Percentiles rank a stretch among this genome's conserved stretches.
phyloP scores from a whole-genome alignment of 306 rosid species.

The Cicer yamashitae region DNA sequence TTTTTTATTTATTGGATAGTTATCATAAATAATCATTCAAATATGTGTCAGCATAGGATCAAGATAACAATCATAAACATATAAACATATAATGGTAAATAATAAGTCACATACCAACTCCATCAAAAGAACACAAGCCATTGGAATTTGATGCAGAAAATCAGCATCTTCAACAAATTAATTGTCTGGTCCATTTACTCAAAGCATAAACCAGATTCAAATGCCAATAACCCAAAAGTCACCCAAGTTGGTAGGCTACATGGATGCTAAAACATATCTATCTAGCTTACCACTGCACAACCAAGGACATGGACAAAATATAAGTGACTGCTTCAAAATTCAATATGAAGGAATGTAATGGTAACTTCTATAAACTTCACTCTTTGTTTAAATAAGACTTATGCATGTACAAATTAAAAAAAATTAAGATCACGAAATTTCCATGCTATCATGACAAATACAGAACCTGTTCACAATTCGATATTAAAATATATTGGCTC shows the following conservation, averaged over 20 bases:
- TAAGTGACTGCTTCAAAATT: constrained; percentile 19
- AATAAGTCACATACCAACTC: constrained; percentile 18
- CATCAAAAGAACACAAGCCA: background rate
- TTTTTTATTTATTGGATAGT: background rate
- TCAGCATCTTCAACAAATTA: constrained; percentile 6
- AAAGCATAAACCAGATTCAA: constrained; percentile 10
- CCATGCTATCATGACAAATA: background rate
- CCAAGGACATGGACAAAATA: constrained; percentile 16
- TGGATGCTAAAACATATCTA: constrained; percentile 7
- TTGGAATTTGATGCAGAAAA: constrained; percentile 10
- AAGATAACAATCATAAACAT: background rate
- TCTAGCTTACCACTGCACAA: constrained; percentile 12
- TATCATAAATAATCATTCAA: constrained; percentile 9
- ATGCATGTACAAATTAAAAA: background rate
- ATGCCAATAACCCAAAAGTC: constrained; percentile 21
- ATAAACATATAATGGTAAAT: background rate
- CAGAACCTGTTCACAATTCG: constrained; percentile 24
- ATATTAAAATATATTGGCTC: constrained; percentile 10
- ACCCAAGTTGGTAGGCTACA: constrained; percentile 13
- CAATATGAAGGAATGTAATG: constrained; percentile 3
- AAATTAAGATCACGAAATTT: background rate
- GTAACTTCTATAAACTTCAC: constrained; percentile 2
- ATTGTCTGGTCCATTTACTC: constrained; percentile 9
- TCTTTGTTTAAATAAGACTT: constrained; percentile 23
- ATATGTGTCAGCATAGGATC: constrained; percentile 7